phyloP scores from a whole-genome alignment of 2,329 filamentous ascomycete species.

The Botrytis pseudocinerea region DNA sequence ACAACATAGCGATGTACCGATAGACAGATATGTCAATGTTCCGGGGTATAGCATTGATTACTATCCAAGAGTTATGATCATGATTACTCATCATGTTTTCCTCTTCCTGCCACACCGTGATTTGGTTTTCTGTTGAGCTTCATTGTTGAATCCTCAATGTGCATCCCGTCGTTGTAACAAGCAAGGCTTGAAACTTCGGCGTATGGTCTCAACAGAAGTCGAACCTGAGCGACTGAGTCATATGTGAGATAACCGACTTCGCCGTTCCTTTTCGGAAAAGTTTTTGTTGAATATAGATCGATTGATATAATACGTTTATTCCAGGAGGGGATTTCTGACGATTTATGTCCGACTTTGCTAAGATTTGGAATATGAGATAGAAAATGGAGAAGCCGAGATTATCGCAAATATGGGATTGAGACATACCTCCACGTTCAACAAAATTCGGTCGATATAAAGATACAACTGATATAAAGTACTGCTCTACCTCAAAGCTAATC shows the following conservation, averaged over 20 bases:
- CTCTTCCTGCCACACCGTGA: neutral
- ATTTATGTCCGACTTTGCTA: neutral
- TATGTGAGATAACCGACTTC: neutral
- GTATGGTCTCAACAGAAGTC: neutral
- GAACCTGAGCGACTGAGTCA: neutral
- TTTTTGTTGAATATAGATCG: neutral
- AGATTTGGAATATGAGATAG: neutral
- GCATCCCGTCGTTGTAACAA: neutral
- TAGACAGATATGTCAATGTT: too few species aligned
- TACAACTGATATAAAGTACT: neutral
- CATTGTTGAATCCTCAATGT: neutral
- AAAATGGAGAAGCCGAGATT: too few species aligned
- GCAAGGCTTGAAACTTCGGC: neutral
- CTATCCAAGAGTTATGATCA: neutral
- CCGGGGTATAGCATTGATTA: neutral
- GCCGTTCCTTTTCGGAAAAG: neutral
- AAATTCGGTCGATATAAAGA: neutral
- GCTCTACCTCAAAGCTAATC: neutral
- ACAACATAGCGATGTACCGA: neutral
- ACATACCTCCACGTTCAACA: neutral
- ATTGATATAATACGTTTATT: neutral
- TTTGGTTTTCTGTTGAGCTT: slow-evolving; percentile 1
- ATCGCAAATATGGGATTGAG: neutral
- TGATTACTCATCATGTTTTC: neutral
- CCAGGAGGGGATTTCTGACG: neutral